Percentiles rank a stretch among this genome's conserved stretches.
phyloP scores from a whole-genome alignment of 257 asterid species.

The Osmanthus fragrans region DNA sequence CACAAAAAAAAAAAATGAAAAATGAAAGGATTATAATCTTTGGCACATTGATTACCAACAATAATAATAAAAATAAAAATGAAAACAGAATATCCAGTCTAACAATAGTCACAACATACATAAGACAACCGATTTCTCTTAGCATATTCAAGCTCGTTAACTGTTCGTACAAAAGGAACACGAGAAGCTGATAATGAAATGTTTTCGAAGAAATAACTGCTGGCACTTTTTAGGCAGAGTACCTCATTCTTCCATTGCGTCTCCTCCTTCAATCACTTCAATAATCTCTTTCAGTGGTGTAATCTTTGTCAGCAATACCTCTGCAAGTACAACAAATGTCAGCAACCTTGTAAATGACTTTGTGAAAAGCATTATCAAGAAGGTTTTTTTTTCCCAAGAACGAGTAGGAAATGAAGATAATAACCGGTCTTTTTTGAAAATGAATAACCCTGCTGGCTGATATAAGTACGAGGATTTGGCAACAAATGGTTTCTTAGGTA shows the following conservation, averaged over 20 bases:
- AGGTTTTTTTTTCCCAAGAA: background rate
- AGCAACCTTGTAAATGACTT: background rate
- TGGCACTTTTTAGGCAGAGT: no score
- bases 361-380: background rate
- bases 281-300: constrained; percentile 76
- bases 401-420: background rate
- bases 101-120: background rate
- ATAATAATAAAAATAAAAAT: no score
- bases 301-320: constrained; percentile 77
- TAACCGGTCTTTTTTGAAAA: constrained; percentile 49
- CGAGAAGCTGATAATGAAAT: background rate
- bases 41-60: no score
- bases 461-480: constrained; percentile 57
- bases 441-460: constrained; percentile 38
- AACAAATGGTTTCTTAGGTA: constrained; percentile 42
- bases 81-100: background rate
- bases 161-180: background rate
- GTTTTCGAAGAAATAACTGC: no score
- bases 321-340: constrained; percentile 35
- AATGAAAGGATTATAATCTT: no score
- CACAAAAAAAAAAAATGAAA: no score
- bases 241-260: constrained; percentile 80
- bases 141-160: background rate
- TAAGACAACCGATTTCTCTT: background rate
- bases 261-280: constrained; percentile 79